Evolutionary conservation across 345 rosid species (phyloP).

Genomic region (Microcos paniculata): DNA sequence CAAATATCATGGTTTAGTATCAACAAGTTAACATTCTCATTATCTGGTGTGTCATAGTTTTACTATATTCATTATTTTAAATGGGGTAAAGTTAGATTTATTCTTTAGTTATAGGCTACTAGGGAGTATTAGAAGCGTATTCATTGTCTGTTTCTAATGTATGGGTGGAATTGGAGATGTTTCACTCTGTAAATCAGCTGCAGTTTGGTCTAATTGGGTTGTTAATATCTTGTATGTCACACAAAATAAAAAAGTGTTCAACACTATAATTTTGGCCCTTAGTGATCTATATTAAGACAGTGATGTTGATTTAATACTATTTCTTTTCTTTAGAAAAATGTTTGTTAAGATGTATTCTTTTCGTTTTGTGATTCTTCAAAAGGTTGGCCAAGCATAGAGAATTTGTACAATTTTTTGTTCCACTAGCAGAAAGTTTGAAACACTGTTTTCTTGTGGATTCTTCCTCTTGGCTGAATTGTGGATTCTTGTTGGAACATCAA

Average conservation of each 20-base stretch:
- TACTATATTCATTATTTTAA: background rate
- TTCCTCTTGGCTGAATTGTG: no score
- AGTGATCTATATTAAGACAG: background rate
- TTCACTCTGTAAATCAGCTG: background rate
- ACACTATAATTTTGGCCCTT: background rate
- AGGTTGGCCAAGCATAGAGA: background rate
- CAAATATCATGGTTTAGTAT: background rate
- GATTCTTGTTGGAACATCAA: background rate
- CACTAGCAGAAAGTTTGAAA: background rate
- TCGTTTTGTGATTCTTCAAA: background rate
- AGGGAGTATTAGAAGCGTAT: background rate
- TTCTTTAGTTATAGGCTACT: background rate
- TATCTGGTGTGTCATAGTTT: background rate
- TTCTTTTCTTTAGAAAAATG: background rate
- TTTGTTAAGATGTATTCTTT: background rate
- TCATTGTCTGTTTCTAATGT: background rate
- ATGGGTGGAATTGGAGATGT: background rate
- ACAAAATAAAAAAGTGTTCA: background rate
- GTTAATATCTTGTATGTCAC: background rate
- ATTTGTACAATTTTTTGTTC: background rate
- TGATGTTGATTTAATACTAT: constrained; percentile 6
- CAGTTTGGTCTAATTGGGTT: background rate
- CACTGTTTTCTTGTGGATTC: background rate
- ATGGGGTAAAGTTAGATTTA: background rate
- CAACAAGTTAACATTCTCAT: background rate